Percentiles rank a stretch among this genome's conserved stretches.
Conservation (phyloP, 768 basidiomycete species). For the Leccinum longicurvipes region DNA sequence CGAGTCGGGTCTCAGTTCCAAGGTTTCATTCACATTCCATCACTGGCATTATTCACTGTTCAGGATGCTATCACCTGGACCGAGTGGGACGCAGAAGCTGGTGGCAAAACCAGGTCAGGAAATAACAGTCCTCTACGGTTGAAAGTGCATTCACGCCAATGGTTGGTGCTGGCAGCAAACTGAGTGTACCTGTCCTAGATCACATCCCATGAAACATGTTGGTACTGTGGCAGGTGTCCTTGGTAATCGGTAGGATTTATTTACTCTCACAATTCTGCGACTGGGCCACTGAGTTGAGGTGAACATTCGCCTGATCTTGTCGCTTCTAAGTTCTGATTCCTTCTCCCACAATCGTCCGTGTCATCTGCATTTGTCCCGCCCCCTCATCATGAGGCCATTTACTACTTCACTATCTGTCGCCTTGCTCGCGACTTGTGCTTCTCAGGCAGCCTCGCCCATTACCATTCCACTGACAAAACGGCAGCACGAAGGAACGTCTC, state of each 20-base stretch:
- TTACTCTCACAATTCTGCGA: not conserved
- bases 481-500: conserved; percentile 6
- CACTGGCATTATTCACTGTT: not conserved
- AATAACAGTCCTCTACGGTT: not conserved
- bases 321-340: too few relatives aligned
- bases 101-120: not conserved
- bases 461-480: conserved; percentile 14
- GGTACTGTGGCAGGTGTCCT: not conserved
- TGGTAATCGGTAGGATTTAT: not conserved
- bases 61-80: not conserved
- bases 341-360: not conserved
- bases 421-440: conserved; percentile 7
- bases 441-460: not conserved
- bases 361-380: not conserved
- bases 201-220: not conserved
- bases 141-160: not conserved
- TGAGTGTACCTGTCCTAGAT: not conserved
- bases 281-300: not conserved
- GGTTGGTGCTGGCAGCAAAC: too few relatives aligned
- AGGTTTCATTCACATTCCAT: not conserved
- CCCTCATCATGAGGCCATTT: conserved; percentile 13
- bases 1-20: too few relatives aligned
- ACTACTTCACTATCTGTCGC: not conserved
- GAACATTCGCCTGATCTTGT: too few relatives aligned
- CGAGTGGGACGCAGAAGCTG: not conserved